Evolutionary conservation across 495 filamentous ascomycete genomes (phyloP).

Genomic region (Lasiosphaeriaceae sp.): DNA sequence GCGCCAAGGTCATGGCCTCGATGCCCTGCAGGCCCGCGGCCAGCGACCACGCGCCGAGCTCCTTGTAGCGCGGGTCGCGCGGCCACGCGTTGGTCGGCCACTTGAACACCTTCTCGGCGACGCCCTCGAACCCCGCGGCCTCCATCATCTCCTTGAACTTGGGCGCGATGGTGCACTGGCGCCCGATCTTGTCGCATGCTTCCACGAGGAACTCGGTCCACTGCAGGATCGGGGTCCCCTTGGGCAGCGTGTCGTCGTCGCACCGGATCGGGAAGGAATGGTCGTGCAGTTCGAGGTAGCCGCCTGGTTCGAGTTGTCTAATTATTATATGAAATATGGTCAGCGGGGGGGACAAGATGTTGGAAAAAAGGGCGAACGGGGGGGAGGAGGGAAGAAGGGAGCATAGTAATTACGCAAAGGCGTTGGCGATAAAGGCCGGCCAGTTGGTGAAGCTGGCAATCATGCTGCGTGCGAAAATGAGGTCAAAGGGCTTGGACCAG

Average conservation of each 20-base stretch:
- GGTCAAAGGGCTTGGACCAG: slow-evolving; percentile 41
- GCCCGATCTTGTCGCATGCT: slow-evolving; percentile 22
- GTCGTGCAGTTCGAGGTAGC: slow-evolving; percentile 31
- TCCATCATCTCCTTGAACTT: slow-evolving; percentile 11
- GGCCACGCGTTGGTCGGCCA: slow-evolving; percentile 46
- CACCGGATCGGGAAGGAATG: slow-evolving; percentile 6
- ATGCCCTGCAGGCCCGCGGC: slow-evolving; percentile 16
- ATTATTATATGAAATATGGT: too few relatives aligned
- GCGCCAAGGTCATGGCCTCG: slow-evolving; percentile 21
- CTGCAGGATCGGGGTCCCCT: slow-evolving; percentile 18
- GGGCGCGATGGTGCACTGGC: slow-evolving; percentile 11
- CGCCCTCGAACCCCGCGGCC: slow-evolving; percentile 27
- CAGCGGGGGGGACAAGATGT: too few relatives aligned
- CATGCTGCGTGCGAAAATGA: slow-evolving; percentile 41
- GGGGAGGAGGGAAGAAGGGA: too few relatives aligned
- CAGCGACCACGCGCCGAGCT: slow-evolving; percentile 28
- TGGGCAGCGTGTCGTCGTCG: slow-evolving; percentile 24
- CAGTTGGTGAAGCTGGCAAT: slow-evolving; percentile 38
- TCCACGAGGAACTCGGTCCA: slow-evolving; percentile 25
- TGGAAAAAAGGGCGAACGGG: too few relatives aligned
- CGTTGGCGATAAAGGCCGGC: slow-evolving; percentile 31
- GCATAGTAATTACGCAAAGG: slow-evolving; percentile 27
- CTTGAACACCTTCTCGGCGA: slow-evolving; percentile 22
- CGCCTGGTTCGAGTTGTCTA: slow-evolving; percentile 36
- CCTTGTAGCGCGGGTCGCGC: slow-evolving; percentile 41